Percentiles rank a stretch among this genome's conserved stretches.
Evolutionary conservation across 78 protist species (phyloP).

Genomic region (Cavenderia fasciculata): DNA sequence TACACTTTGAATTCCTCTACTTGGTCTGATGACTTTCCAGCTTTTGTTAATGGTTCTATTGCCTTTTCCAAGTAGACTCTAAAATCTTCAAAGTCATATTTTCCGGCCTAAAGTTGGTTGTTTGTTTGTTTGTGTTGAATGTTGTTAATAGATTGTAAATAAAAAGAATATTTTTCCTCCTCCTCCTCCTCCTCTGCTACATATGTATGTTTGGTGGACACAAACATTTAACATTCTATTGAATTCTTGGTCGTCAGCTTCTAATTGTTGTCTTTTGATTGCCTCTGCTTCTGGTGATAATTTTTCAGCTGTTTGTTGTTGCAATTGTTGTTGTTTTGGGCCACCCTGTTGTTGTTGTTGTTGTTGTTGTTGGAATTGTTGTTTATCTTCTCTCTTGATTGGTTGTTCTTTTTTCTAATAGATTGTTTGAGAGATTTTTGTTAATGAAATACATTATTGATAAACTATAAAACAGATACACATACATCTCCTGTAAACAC

Average conservation of each 20-base stretch:
- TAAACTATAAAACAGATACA: not conserved
- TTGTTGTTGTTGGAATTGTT: not conserved
- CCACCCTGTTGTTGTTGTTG: not conserved
- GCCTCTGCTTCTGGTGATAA: not conserved
- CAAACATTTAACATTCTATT: not conserved
- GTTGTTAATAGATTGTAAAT: not conserved
- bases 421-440: not conserved
- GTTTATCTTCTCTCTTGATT: not conserved
- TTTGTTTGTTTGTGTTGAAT: not conserved
- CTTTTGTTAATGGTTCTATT: not conserved
- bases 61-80: not conserved
- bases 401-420: not conserved
- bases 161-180: not conserved
- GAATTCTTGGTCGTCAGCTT: constrained; percentile 15
- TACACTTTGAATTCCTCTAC: constrained; percentile 1
- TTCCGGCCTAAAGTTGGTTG: not conserved
- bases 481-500: constrained; percentile 23
- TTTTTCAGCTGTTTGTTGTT: not conserved
- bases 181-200: not conserved
- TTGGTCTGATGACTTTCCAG: not conserved
- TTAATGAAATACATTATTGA: not conserved
- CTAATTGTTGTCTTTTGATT: no score
- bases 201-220: not conserved
- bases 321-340: not conserved
- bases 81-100: constrained; percentile 9